These are phyloP conservation scores for Aspergillus brasiliensis DNA, from an alignment of 2,329 filamentous ascomycete genomes.

Conservation along the genomic window DNA sequence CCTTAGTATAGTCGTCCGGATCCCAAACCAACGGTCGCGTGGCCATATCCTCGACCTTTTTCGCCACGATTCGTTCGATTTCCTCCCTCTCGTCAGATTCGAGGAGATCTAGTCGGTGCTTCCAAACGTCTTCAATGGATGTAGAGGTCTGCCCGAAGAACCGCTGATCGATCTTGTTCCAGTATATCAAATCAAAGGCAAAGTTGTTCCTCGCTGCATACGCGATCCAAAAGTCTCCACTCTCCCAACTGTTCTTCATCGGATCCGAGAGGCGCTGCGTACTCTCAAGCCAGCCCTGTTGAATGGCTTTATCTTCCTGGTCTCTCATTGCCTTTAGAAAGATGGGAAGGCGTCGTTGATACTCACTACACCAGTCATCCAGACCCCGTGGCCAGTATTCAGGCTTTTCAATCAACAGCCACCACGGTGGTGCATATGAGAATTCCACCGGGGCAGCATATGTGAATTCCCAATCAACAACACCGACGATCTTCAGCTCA, in stretches of 20 bases:
- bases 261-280: not conserved
- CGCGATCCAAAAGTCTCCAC: not conserved
- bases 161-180: too few species aligned
- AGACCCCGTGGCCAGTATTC: slow-evolving; percentile 24
- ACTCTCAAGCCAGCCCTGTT: not conserved
- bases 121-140: too few species aligned
- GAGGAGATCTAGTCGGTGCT: too few species aligned
- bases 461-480: slow-evolving; percentile 33
- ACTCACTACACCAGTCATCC: not conserved
- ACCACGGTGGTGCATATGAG: slow-evolving; percentile 16
- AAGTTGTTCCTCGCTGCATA: too few species aligned
- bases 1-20: not conserved
- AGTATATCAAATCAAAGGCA: too few species aligned
- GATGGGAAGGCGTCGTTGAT: not conserved
- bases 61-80: too few species aligned
- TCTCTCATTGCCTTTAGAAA: not conserved
- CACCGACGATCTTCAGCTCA: slow-evolving; percentile 21
- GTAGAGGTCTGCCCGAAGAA: too few species aligned
- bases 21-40: not conserved
- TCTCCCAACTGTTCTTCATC: not conserved
- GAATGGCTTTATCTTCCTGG: not conserved
- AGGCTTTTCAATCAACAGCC: slow-evolving; percentile 30
- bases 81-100: too few species aligned
- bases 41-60: not conserved
- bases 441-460: slow-evolving; percentile 22